Percentiles rank a stretch among this genome's conserved stretches.
These are phyloP conservation scores for Cytospora leucostoma DNA, from an alignment of 2,329 filamentous ascomycete species.

Conservation along the genomic window DNA sequence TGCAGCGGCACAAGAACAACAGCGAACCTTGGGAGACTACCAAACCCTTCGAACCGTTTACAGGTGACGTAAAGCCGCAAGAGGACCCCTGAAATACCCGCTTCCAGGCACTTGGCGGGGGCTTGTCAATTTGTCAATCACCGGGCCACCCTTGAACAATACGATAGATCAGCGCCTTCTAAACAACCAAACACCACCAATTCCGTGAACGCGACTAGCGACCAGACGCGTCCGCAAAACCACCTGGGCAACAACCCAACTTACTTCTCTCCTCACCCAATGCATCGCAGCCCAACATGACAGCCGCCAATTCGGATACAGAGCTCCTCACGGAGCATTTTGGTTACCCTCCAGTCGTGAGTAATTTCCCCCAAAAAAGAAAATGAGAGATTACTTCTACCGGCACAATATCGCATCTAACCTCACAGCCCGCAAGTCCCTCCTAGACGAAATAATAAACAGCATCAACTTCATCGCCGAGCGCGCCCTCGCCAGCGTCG, in stretches of 20 bases:
- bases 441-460: constrained; percentile 98
- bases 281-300: constrained; percentile 31
- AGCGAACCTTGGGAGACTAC: neutral
- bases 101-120: neutral
- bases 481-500: constrained; percentile 83
- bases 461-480: constrained; percentile 92
- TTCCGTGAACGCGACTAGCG: constrained; percentile 19
- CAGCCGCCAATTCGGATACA: constrained; percentile 48
- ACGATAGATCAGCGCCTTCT: constrained; percentile 1
- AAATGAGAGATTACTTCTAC: too few relatives aligned
- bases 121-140: neutral
- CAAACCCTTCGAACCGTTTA: neutral
- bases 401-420: constrained; percentile 16
- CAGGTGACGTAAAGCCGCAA: constrained; percentile 17
- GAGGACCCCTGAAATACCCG: constrained; percentile 14
- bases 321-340: constrained; percentile 92
- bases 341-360: constrained; percentile 86
- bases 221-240: constrained; percentile 21
- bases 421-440: constrained; percentile 58
- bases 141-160: neutral
- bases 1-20: neutral
- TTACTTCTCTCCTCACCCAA: neutral
- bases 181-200: constrained; percentile 5
- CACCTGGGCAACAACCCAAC: neutral
- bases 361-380: constrained; percentile 39